Evolutionary conservation across 2,329 filamentous ascomycete species (phyloP).

Genomic region (Calycina marina): DNA sequence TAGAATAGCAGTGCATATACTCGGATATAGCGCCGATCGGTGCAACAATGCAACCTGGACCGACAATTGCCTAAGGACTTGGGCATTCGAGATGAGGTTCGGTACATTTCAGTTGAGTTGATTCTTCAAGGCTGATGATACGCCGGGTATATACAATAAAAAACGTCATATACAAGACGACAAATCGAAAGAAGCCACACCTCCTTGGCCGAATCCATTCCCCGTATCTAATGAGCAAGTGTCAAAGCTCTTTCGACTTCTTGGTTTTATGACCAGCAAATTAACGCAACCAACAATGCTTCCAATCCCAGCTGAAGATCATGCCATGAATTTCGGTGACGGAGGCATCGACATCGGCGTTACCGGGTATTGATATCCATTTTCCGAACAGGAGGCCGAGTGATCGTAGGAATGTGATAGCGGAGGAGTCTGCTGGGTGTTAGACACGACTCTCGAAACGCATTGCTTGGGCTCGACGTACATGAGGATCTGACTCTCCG

Average conservation of each 20-base stretch:
- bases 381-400: conserved; percentile 47
- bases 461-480: conserved; percentile 38
- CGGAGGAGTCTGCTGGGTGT: conserved; percentile 50
- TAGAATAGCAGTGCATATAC: too few relatives aligned
- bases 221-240: conserved; percentile 18
- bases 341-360: conserved; percentile 62
- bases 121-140: too few relatives aligned
- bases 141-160: too few relatives aligned
- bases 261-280: conserved; percentile 1
- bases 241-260: conserved; percentile 23
- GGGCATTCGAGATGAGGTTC: too few relatives aligned
- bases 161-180: neutral
- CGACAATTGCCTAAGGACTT: too few relatives aligned
- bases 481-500: conserved; percentile 56
- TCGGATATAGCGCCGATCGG: too few relatives aligned
- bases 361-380: conserved; percentile 47
- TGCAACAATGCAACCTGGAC: too few relatives aligned
- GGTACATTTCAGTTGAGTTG: too few relatives aligned
- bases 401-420: conserved; percentile 61
- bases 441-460: conserved; percentile 7
- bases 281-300: neutral
- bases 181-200: conserved; percentile 3
- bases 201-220: conserved; percentile 10
- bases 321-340: conserved; percentile 40
- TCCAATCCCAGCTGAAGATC: conserved; percentile 12